A percentile compares a stretch with the other conserved stretches of the same genome.
Conservation (phyloP, 306 rosid species). For the Gleditsia sinensis region DNA sequence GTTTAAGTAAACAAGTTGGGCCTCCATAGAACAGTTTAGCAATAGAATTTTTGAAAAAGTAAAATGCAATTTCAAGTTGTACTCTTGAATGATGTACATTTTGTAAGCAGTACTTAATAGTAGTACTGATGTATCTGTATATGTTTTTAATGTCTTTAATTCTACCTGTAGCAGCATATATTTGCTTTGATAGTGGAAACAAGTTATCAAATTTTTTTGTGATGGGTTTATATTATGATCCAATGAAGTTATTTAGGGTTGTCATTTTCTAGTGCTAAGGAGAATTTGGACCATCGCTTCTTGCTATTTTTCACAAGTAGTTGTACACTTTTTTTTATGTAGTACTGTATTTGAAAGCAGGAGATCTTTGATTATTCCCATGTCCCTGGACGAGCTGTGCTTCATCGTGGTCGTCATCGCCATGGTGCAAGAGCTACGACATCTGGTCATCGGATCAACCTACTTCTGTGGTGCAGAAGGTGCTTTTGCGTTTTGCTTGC, state of each 20-base stretch:
- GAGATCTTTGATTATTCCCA: conserved; percentile 59
- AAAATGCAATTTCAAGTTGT: not conserved
- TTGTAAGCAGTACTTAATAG: not conserved
- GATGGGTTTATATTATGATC: conserved; percentile 26
- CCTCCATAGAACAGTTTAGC: not conserved
- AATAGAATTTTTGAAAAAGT: not conserved
- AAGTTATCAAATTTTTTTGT: conserved; percentile 27
- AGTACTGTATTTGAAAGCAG: conserved; percentile 52
- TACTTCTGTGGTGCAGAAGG: conserved; percentile 70
- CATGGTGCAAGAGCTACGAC: conserved; percentile 69
- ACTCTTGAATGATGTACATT: conserved; percentile 3
- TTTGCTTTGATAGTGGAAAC: conserved; percentile 24
- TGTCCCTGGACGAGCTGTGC: conserved; percentile 59
- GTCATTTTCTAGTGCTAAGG: conserved; percentile 24
- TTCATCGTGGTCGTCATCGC: conserved; percentile 72
- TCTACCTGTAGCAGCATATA: conserved; percentile 6
- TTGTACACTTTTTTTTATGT: conserved; percentile 47
- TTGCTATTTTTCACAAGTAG: conserved; percentile 42
- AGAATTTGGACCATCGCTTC: conserved; percentile 34
- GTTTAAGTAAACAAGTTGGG: conserved; percentile 4
- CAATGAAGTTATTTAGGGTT: conserved; percentile 14
- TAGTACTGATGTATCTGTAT: not conserved
- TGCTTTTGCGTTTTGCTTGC: conserved; percentile 24
- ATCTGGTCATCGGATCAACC: conserved; percentile 58
- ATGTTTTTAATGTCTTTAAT: conserved; percentile 4